Percentiles rank a stretch among this genome's conserved stretches.
Conservation (phyloP, 2,329 filamentous ascomycete genomes). For the Dothistroma septosporum region DNA sequence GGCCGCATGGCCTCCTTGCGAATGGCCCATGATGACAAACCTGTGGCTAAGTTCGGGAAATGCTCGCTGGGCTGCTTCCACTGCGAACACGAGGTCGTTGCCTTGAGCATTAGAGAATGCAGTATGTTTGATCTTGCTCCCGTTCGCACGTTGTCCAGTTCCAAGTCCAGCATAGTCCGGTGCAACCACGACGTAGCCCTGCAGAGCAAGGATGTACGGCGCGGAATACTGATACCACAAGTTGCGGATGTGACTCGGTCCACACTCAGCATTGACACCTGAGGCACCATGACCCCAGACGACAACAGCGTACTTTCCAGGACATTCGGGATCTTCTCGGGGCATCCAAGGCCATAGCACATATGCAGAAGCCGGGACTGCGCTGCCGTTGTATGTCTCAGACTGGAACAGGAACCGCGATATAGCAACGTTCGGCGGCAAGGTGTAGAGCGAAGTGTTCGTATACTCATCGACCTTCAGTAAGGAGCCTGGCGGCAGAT, state of each 20-base stretch:
- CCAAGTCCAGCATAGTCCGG: slow-evolving; percentile 30
- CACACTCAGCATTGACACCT: slow-evolving; percentile 23
- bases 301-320: slow-evolving; percentile 20
- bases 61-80: slow-evolving; percentile 42
- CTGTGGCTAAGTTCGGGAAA: slow-evolving; percentile 39
- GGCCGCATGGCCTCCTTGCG: slow-evolving; percentile 45
- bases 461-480: slow-evolving; percentile 42
- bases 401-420: slow-evolving; percentile 51
- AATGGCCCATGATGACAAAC: slow-evolving; percentile 48
- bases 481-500: slow-evolving; percentile 34
- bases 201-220: slow-evolving; percentile 29
- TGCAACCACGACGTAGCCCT: slow-evolving; percentile 31
- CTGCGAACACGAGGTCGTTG: slow-evolving; percentile 44
- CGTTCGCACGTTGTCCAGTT: slow-evolving; percentile 29
- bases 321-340: slow-evolving; percentile 8
- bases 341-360: slow-evolving; percentile 49
- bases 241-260: slow-evolving; percentile 28
- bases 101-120: slow-evolving; percentile 37
- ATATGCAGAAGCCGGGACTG: slow-evolving; percentile 48
- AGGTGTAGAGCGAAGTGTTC: slow-evolving; percentile 38
- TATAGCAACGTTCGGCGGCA: slow-evolving; percentile 43
- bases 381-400: slow-evolving; percentile 42
- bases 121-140: slow-evolving; percentile 39
- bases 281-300: slow-evolving; percentile 26
- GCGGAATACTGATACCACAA: slow-evolving; percentile 30